These are phyloP conservation scores for Caryocar brasiliense DNA, from an alignment of 441 rosid genomes.

Conservation along the genomic window DNA sequence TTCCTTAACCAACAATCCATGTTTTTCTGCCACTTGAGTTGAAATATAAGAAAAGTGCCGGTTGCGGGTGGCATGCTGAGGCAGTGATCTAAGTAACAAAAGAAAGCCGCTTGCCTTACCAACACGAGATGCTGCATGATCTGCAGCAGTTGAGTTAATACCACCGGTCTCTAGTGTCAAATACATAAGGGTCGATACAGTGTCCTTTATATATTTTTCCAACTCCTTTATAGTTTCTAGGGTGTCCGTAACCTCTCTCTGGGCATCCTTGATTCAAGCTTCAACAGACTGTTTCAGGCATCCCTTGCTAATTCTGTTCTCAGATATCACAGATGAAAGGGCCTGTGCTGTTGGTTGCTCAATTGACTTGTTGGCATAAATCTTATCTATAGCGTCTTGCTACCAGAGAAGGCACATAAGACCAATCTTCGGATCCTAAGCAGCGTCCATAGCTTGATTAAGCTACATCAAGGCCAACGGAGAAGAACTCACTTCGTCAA, in stretches of 20 bases:
- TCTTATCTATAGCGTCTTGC: conserved; percentile 82
- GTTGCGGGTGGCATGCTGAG: conserved; percentile 62
- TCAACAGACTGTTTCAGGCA: conserved; percentile 79
- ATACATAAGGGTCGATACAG: conserved; percentile 60
- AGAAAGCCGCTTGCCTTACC: conserved; percentile 89
- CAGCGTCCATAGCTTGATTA: conserved; percentile 87
- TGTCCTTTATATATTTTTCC: conserved; percentile 76
- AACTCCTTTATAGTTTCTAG: conserved; percentile 56
- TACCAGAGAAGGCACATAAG: conserved; percentile 87
- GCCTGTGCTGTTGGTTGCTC: conserved; percentile 80
- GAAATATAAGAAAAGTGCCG: conserved; percentile 64
- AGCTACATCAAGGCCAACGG: no score
- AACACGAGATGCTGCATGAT: conserved; percentile 74
- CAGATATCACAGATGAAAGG: conserved; percentile 56
- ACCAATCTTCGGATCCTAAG: conserved; percentile 78
- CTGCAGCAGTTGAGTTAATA: conserved; percentile 55
- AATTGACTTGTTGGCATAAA: conserved; percentile 46
- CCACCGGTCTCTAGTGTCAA: conserved; percentile 74
- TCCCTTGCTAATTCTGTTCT: conserved; percentile 51
- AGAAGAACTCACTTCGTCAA: no score
- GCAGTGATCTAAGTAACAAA: conserved; percentile 59
- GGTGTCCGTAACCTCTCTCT: conserved; percentile 45
- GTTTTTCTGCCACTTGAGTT: conserved; percentile 50
- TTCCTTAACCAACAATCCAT: conserved; percentile 52
- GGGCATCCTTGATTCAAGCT: conserved; percentile 69